phyloP scores from a whole-genome alignment of 805 yeast species.

The Myxozyma mucilagina region DNA sequence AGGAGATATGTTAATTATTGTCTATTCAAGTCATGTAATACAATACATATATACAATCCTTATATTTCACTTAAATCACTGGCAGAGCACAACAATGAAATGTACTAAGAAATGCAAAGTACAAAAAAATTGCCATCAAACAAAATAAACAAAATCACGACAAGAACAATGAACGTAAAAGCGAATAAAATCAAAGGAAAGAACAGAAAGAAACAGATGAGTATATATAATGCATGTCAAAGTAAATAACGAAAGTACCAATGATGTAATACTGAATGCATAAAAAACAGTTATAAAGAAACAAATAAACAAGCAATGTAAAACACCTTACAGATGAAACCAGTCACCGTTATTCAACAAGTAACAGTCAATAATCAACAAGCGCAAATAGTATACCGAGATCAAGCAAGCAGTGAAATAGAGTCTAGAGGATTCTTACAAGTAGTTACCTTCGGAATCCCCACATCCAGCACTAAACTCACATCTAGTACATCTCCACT shows the following conservation, averaged over 20 bases:
- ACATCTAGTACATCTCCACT: constrained; percentile 73
- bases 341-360: no score
- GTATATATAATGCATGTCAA: neutral
- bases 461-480: constrained; percentile 76
- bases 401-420: neutral
- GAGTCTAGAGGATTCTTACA: neutral
- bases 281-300: neutral
- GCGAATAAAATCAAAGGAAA: neutral
- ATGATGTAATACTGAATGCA: neutral
- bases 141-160: neutral
- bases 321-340: neutral
- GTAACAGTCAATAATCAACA: neutral
- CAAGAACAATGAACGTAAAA: neutral
- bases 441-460: constrained; percentile 15
- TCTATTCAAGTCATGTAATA: no score
- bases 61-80: no score
- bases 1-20: no score
- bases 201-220: neutral
- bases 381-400: neutral
- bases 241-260: neutral
- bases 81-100: no score
- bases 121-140: neutral
- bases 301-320: neutral
- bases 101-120: neutral
- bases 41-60: no score